Evolutionary conservation across 1,284 basidiomycete genomes (phyloP).

Genomic region (Cutaneotrichosporon curvatum): DNA sequence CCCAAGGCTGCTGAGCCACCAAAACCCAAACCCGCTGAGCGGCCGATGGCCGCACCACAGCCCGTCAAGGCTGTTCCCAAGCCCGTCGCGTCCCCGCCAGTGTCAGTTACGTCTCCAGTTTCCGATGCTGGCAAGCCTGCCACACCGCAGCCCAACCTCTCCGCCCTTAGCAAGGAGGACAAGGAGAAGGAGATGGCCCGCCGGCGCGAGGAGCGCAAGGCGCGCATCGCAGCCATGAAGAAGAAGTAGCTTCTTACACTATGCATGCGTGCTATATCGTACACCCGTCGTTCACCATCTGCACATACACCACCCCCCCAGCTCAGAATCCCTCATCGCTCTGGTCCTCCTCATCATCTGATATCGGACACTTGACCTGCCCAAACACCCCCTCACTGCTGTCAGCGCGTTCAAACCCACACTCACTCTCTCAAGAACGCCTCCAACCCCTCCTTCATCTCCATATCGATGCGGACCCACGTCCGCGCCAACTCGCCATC

Average conservation of each 20-base stretch:
- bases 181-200: conserved; percentile 81
- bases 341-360: no score
- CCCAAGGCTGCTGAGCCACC: neutral
- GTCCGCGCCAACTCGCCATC: conserved; percentile 37
- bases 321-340: no score
- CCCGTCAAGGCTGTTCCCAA: conserved; percentile 5
- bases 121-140: conserved; percentile 5
- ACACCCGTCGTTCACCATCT: no score
- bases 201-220: conserved; percentile 76
- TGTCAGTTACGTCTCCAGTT: neutral
- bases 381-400: conserved; percentile 9
- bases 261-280: no score
- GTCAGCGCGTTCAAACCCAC: neutral
- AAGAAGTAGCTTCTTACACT: conserved; percentile 16
- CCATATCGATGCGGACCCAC: conserved; percentile 43
- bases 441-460: conserved; percentile 25
- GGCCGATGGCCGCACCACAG: neutral
- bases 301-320: no score
- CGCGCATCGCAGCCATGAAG: conserved; percentile 46
- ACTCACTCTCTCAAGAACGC: conserved; percentile 24
- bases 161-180: conserved; percentile 68
- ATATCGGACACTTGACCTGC: no score
- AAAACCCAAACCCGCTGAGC: neutral
- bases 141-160: conserved; percentile 29
- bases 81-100: conserved; percentile 7